Base-by-base conservation (phyloP, 2,329 filamentous ascomycete genomes). In the Metarhizium guizhouense region DNA sequence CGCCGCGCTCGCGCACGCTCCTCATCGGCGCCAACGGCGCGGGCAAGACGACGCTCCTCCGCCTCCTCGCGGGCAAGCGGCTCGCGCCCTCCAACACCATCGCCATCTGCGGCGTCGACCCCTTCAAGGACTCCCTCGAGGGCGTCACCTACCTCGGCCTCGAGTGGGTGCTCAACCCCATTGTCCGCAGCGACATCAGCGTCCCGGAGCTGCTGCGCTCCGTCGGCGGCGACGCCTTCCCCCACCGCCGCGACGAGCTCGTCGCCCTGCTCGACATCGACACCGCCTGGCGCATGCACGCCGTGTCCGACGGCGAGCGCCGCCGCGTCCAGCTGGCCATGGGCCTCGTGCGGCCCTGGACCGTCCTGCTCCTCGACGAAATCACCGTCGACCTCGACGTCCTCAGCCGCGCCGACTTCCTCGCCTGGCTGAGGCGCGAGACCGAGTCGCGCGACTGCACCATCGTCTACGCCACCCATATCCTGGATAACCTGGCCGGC, bases 81-180 rank as follows among this genome's bases (percentile, higher is more conserved):
- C 88, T 99, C 65, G 88, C 93, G 1, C 93, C 94, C 0, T 74
- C 76, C 54, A 76, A 81, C 67, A 84, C 85, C 61, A 88, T 99
- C 69, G 76, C 75, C 65, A 86, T 99, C 59, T 87, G 83, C 51
- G 90, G 88, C 60, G 83, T 90, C 51, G 94, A 99, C 72, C 94
- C 94, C 8, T 99, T 99, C 82, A 88, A 90, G 70, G 82, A 91
- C 40, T 84, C 86, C 11, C 83, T 96, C 32, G 89, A 96, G 73
- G 94, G 94, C 59, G 93, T 99, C 36, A 97, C 93, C 25, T 99
- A 99, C 72, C 87, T 99, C 7, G 94, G 94, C 1, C 83, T 96
- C 0, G 94, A 99, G 77, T 99, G 94, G 94, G 94, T 97, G 3
- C 82, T 99, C 10, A 97, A 97, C 76, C 90, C 89, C 51, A 95